Conservation (phyloP, 2,329 filamentous ascomycete genomes). For the Saccharata proteae region DNA sequence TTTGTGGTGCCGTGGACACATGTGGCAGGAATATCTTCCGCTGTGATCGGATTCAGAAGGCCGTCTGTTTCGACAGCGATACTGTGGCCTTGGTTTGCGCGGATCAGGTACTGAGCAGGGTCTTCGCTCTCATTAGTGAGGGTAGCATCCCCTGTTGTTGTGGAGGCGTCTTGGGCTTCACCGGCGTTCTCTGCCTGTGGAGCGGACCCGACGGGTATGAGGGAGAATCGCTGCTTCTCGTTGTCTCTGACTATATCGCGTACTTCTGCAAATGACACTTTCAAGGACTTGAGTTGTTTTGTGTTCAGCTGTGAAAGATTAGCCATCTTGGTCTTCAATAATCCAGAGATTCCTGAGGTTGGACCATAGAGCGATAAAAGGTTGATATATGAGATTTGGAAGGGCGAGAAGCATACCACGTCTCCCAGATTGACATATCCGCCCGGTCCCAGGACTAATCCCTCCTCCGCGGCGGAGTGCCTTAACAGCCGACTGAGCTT, state of each 20-base stretch:
- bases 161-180: constrained; percentile 6
- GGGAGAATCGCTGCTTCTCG: constrained; percentile 82
- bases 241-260: constrained; percentile 56
- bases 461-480: constrained; percentile 50
- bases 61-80: constrained; percentile 62
- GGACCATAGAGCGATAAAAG: no score
- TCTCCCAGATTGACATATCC: constrained; percentile 51
- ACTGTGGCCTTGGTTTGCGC: constrained; percentile 89
- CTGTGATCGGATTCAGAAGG: constrained; percentile 54
- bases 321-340: no score
- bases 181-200: constrained; percentile 1
- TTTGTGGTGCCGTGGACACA: constrained; percentile 88
- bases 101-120: constrained; percentile 67
- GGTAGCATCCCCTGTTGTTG: neutral
- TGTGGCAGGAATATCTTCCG: constrained; percentile 39
- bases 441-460: constrained; percentile 43
- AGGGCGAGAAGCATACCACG: constrained; percentile 33
- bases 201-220: constrained; percentile 44
- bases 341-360: no score
- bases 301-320: constrained; percentile 45
- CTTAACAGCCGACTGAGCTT: constrained; percentile 45
- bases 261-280: constrained; percentile 66
- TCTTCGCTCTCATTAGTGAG: constrained; percentile 25
- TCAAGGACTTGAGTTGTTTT: constrained; percentile 51
- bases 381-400: no score